A percentile compares a stretch with the other conserved stretches of the same genome.
Conservation (phyloP, 2,329 filamentous ascomycete genomes). For the Aspergillus cejpii region DNA sequence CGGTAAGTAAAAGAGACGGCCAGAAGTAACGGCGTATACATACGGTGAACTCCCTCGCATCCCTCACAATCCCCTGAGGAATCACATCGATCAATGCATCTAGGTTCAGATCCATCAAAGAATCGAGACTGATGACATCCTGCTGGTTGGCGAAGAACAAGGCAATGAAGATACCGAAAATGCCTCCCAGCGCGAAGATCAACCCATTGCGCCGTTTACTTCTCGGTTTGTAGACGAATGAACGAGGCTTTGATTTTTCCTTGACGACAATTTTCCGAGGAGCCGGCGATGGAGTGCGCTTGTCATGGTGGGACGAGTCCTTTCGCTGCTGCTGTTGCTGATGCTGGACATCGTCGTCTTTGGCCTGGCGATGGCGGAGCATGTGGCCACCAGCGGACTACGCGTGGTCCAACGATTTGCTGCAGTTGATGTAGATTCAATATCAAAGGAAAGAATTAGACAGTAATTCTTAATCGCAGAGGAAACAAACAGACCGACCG, state of each 20-base stretch:
- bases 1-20: constrained; percentile 3
- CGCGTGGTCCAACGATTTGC: not conserved
- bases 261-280: constrained; percentile 9
- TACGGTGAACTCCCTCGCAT: constrained; percentile 79
- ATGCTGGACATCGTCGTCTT: constrained; percentile 29
- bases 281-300: constrained; percentile 8
- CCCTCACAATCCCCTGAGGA: constrained; percentile 75
- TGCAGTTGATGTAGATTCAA: not conserved
- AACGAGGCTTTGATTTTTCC: constrained; percentile 14
- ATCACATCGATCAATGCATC: constrained; percentile 81
- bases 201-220: constrained; percentile 71
- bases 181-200: constrained; percentile 77
- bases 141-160: constrained; percentile 85
- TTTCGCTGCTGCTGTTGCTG: constrained; percentile 7
- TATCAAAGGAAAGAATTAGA: not conserved
- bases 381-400: constrained; percentile 19
- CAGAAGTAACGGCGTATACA: constrained; percentile 22
- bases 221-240: constrained; percentile 34
- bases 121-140: constrained; percentile 79
- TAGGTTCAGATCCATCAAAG: constrained; percentile 64
- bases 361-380: constrained; percentile 39
- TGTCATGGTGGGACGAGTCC: constrained; percentile 16
- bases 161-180: constrained; percentile 85
- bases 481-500: not conserved
- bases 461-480: not conserved